Conservation (phyloP, 2,329 filamentous ascomycete genomes). For the Rhynchosporium agropyri region DNA sequence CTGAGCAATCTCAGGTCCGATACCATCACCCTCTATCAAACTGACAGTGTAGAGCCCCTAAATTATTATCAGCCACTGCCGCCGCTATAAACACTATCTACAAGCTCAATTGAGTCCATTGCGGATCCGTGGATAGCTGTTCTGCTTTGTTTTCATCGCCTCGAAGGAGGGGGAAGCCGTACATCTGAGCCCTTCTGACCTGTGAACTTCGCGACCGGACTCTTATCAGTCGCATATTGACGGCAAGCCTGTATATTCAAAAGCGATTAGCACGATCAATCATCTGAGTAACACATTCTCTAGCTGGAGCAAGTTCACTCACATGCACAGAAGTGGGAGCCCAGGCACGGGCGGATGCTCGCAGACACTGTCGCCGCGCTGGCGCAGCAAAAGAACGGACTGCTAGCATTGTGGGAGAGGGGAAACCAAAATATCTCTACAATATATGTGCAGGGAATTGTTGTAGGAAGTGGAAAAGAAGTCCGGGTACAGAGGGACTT, state of each 20-base stretch:
- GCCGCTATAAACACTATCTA: conserved; percentile 3
- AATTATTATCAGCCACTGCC: conserved; percentile 30
- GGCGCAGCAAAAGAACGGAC: conserved; percentile 76
- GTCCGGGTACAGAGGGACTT: conserved; percentile 24
- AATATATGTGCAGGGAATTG: conserved; percentile 23
- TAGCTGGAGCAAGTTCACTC: conserved; percentile 41
- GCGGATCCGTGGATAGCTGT: conserved; percentile 23
- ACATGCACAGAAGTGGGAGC: conserved; percentile 59
- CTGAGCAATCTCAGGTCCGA: conserved; percentile 95
- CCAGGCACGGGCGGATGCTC: conserved; percentile 63
- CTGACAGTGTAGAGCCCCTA: conserved; percentile 95
- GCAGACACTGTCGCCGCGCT: conserved; percentile 76
- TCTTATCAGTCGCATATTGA: conserved; percentile 64
- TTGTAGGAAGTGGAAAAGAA: conserved; percentile 22
- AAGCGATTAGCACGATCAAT: conserved; percentile 29
- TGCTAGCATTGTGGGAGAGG: conserved; percentile 73
- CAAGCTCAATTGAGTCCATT: conserved; percentile 35
- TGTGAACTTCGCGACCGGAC: conserved; percentile 89
- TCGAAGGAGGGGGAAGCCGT: conserved; percentile 47
- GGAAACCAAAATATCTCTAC: conserved; percentile 29
- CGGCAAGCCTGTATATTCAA: conserved; percentile 51
- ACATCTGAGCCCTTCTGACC: conserved; percentile 87
- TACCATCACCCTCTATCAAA: conserved; percentile 98
- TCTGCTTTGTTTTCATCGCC: conserved; percentile 41
- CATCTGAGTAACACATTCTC: neutral